Base-by-base conservation (phyloP, 352 stramenopile species). In the Lagenidium sp. region DNA sequence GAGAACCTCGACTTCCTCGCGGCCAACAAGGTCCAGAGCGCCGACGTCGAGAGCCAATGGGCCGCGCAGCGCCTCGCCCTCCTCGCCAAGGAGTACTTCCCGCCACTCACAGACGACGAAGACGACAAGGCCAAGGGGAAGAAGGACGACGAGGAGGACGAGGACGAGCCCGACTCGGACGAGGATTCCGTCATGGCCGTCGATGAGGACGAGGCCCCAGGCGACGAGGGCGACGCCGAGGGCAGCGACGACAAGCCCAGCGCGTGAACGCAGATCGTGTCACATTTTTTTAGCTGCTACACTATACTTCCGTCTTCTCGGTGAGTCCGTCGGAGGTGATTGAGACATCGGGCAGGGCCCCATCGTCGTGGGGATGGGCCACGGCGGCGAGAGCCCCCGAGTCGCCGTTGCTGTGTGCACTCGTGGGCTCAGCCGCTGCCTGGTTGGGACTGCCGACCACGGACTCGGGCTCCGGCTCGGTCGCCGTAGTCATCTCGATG, bases 1-100 rank as follows among this genome's bases (percentile, higher is more conserved):
- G 72, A 85, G 44, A 65, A 85, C 26, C 50, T 88, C 11, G 55
- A 78, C 18, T 88, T 85, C 16, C 50, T 85, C n/a, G 52, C 63
- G 3, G 58, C 65, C 4, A 82, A 82, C 44, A 71, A 82, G 36
- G 63, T 35, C 1, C 68, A 74, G 48, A 71, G 57, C n/a, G 57
- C 50, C 36, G 58, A 83, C 15, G 65, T 76, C 3, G 70, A 85
- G 46, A 47, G 55, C 0, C 76, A 88, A 44, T 79, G 68, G 65
- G 68, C 68, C 18, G 58, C 65, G 1, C 70, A 79, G 39, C 63
- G 61, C 12, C 57, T 82, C 1, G 55, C 63, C 8, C 63, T 77
- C 47, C 53, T 85, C 3, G 72, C 76, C 4, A 83, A 82, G 22
- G 73, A 79, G 38, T 85, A 83, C 30, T 84, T 85, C 21, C 70